Percentiles rank a stretch among this genome's conserved stretches.
phyloP scores from a whole-genome alignment of 2,329 filamentous ascomycete species.

The Colletotrichum sp. region DNA sequence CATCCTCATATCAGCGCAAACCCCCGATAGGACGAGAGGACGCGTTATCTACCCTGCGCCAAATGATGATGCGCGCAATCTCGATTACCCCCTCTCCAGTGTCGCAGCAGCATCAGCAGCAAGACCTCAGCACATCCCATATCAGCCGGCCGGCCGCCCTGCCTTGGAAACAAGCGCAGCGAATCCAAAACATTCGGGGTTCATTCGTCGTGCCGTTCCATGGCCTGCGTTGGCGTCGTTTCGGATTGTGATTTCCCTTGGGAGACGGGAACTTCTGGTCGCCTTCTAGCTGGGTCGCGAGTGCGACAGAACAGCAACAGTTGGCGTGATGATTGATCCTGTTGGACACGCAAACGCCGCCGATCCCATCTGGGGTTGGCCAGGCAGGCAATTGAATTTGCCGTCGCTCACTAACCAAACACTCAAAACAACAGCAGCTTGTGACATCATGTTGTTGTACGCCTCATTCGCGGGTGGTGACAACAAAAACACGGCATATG shows the following conservation, averaged over 20 bases:
- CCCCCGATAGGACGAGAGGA: neutral
- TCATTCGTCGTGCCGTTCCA: neutral
- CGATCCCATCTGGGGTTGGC: neutral
- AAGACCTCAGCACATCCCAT: neutral
- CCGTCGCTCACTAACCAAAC: neutral
- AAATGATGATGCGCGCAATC: conserved; percentile 11
- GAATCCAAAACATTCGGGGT: neutral
- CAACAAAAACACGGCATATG: conserved; percentile 51
- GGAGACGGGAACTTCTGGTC: neutral
- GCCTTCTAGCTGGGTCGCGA: neutral
- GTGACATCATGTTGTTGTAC: neutral
- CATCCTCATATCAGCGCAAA: neutral
- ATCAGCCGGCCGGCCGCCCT: neutral
- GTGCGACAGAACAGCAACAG: neutral
- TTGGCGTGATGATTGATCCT: neutral
- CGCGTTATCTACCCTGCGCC: neutral
- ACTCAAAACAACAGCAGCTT: neutral
- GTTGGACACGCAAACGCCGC: neutral
- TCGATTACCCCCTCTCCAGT: neutral
- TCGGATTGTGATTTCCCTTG: neutral
- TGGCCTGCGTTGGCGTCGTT: neutral
- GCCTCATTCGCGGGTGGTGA: neutral
- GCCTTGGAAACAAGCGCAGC: neutral
- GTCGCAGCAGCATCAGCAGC: neutral
- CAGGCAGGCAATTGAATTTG: neutral